Base-by-base conservation (phyloP, 2,329 filamentous ascomycete species). In the Xylaria sp. region DNA sequence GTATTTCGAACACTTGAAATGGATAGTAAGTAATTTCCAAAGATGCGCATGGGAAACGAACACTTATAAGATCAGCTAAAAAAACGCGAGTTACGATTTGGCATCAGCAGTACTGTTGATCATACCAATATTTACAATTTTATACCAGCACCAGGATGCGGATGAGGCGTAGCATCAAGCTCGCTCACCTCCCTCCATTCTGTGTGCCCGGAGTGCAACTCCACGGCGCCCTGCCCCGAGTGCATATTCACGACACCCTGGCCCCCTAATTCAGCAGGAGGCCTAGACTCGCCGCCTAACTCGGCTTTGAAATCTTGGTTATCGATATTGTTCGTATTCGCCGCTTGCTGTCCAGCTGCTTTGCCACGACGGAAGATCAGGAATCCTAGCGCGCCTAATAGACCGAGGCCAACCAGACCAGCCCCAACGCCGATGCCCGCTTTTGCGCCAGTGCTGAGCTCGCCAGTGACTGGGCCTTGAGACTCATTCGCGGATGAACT, bases 371-470 rank as follows among this genome's bases (percentile, higher is more conserved):
- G 57, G 33, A 48, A 60, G 9, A 60, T 37, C 1, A 60, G 40
- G 19, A 49, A 17, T 3, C 41, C n/a, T 11, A n/a, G 33, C 19
- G 29, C 33, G 13, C 15, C 11, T 8, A 43, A 2, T 7, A 54
- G 1, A 21, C 3, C 41, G 13, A 60, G 17, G 15, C 40, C 49
- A 6, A 23, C 51, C 7, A 60, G 4, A 15, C 57, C 57, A 6
- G 43, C 57, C 5, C 49, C 57, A 17, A 54, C 6, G 33, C 57
- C 57, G 25, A 60, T 54, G 3, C 57, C 57, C 10, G 31, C 11
- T 35, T 60, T 60, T n/a, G 49, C 40, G 15, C 57, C 49, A 1
- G 35, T 54, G 33, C 49, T 54, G 17, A 59, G 47, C 6, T 27
- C 40, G 21, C 17, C 35, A 3, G 19, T 6, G 31, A 44, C 13